Evolutionary conservation across 2,329 filamentous ascomycete genomes (phyloP).

Genomic region (Alternaria sp.): DNA sequence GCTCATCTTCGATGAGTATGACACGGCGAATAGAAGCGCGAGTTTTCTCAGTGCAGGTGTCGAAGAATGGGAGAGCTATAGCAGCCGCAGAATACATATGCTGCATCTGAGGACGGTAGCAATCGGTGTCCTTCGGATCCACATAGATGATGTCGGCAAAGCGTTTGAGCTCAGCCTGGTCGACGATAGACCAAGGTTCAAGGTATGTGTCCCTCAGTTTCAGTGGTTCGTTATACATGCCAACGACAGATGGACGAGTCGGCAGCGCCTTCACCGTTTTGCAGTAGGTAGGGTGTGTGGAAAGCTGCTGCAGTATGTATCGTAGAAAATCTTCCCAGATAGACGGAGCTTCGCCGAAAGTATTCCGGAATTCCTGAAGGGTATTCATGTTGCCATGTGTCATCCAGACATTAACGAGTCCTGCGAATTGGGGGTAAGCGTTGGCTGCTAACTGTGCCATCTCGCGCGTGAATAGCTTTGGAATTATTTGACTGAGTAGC

Average conservation of each 20-base stretch:
- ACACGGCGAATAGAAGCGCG: background rate
- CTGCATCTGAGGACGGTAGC: background rate
- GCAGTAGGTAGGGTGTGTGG: background rate
- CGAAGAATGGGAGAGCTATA: background rate
- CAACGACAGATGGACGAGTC: background rate
- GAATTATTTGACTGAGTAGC: background rate
- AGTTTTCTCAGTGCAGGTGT: background rate
- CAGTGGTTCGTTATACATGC: background rate
- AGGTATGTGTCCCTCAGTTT: background rate
- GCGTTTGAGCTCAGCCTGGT: background rate
- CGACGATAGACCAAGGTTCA: background rate
- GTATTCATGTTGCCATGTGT: background rate
- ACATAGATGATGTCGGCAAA: background rate
- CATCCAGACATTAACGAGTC: background rate
- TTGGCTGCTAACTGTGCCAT: background rate
- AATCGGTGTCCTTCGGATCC: background rate
- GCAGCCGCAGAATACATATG: background rate
- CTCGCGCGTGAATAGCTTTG: background rate
- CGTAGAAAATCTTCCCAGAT: background rate
- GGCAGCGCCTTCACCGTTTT: background rate
- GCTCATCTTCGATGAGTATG: background rate
- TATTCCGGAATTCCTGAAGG: too few relatives aligned
- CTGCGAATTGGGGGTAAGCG: background rate
- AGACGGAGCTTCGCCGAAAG: background rate
- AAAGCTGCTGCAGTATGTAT: background rate